Conservation (phyloP, 202 grass and related monocot genomes). For the Digitaria exilis region DNA sequence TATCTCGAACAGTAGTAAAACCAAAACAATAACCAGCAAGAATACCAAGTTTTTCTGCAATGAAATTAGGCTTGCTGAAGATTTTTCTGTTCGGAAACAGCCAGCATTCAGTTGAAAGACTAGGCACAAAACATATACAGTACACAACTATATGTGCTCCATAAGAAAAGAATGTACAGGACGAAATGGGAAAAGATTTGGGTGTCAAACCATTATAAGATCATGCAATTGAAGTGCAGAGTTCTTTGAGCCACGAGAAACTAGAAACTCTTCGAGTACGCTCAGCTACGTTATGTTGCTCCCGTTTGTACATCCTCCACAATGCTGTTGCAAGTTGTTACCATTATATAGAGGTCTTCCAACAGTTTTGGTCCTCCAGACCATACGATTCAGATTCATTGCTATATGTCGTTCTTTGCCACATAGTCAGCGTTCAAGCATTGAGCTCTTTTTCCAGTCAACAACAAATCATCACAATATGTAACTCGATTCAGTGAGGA, state of each 20-base stretch:
- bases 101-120: constrained; percentile 31
- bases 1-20: constrained; percentile 47
- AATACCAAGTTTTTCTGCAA: constrained; percentile 52
- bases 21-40: constrained; percentile 49
- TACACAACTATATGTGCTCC: background rate
- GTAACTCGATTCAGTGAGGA: background rate
- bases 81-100: constrained; percentile 36
- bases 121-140: constrained; percentile 16
- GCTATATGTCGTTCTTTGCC: background rate
- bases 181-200: background rate
- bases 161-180: constrained; percentile 21
- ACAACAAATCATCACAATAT: background rate
- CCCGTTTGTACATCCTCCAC: background rate
- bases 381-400: background rate
- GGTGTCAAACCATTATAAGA: background rate
- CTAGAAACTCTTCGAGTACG: background rate
- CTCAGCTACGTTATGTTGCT: background rate
- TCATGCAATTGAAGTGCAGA: background rate
- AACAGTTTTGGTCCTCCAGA: background rate
- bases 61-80: constrained; percentile 43
- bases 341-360: background rate
- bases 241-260: background rate
- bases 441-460: background rate
- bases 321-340: background rate
- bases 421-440: background rate